phyloP scores from a whole-genome alignment of 371 early-diverging fungal genomes.

The Mucor irregularis region DNA sequence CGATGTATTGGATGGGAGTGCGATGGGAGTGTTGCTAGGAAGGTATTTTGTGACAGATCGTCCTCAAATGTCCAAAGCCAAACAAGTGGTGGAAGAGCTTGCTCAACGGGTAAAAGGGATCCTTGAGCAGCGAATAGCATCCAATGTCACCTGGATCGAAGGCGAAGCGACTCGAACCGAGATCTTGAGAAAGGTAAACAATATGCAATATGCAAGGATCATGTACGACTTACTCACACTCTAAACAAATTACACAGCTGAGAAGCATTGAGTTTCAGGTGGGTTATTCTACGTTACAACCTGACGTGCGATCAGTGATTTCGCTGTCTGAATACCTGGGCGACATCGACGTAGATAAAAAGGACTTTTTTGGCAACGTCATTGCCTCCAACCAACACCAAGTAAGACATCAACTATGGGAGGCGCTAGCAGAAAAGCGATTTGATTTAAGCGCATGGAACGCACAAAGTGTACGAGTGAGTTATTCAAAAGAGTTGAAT shows the following conservation, averaged over 20 bases:
- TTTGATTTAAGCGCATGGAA: constrained; percentile 51
- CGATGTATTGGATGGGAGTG: constrained; percentile 31
- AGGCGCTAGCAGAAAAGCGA: constrained; percentile 9
- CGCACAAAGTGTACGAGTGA: constrained; percentile 53
- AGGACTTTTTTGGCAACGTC: constrained; percentile 51
- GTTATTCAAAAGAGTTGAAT: constrained; percentile 30
- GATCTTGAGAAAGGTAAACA: background rate
- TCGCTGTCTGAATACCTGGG: constrained; percentile 49
- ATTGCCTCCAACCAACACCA: constrained; percentile 32
- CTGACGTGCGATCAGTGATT: constrained; percentile 40
- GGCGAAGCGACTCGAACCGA: background rate
- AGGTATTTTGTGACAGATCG: constrained; percentile 47
- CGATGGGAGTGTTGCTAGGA: constrained; percentile 54
- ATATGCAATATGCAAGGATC: too few relatives aligned
- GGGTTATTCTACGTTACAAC: constrained; percentile 46
- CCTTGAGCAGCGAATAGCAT: constrained; percentile 33
- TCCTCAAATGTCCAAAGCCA: constrained; percentile 14
- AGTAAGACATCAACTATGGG: constrained; percentile 18
- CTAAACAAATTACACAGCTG: background rate
- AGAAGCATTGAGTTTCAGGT: constrained; percentile 30
- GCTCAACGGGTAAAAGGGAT: constrained; percentile 25
- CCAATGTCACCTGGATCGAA: constrained; percentile 17
- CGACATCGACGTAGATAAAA: constrained; percentile 28
- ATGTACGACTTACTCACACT: too few relatives aligned
- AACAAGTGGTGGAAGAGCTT: constrained; percentile 27